Percentiles rank a stretch among this genome's conserved stretches.
Evolutionary conservation across 2,329 filamentous ascomycete genomes (phyloP).

Genomic region (Leptographium radiaticola): DNA sequence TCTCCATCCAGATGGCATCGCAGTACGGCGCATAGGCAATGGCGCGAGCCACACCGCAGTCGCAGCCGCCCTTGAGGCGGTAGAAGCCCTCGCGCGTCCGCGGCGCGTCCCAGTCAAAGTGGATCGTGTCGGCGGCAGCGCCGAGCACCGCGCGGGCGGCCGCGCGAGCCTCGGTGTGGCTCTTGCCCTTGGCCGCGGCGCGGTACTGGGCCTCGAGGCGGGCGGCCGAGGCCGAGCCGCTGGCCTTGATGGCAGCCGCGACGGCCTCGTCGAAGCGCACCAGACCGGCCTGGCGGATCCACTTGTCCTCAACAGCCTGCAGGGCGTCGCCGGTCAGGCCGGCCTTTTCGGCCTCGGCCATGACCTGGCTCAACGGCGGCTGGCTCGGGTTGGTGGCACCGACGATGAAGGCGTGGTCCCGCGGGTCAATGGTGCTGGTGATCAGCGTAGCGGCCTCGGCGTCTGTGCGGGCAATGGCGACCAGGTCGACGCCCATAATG

Average conservation of each 20-base stretch:
- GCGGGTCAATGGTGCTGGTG: constrained; percentile 87
- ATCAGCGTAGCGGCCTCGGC: constrained; percentile 96
- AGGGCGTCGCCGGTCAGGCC: constrained; percentile 73
- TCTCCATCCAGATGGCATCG: constrained; percentile 99
- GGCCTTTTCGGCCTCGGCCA: constrained; percentile 69
- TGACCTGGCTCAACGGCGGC: constrained; percentile 77
- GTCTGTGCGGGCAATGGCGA: constrained; percentile 88
- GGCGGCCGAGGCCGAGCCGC: constrained; percentile 30
- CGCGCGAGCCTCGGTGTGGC: constrained; percentile 66
- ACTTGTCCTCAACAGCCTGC: constrained; percentile 84
- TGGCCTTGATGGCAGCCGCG: constrained; percentile 52
- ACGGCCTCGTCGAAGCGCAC: constrained; percentile 89
- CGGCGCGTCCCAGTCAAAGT: constrained; percentile 92
- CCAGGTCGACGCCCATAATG: constrained; percentile 88
- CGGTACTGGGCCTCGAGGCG: constrained; percentile 53
- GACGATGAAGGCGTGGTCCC: constrained; percentile 88
- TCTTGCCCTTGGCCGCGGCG: constrained; percentile 64
- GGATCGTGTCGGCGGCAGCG: constrained; percentile 61
- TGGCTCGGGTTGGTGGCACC: constrained; percentile 78
- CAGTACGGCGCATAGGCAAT: constrained; percentile 86
- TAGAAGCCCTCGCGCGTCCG: constrained; percentile 93
- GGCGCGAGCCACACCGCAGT: constrained; percentile 82
- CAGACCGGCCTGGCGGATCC: constrained; percentile 65
- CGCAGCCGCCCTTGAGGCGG: constrained; percentile 79
- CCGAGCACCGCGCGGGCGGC: constrained; percentile 68